phyloP scores from a whole-genome alignment of 371 early-diverging fungal genomes.

The Rhizomucor miehei region DNA sequence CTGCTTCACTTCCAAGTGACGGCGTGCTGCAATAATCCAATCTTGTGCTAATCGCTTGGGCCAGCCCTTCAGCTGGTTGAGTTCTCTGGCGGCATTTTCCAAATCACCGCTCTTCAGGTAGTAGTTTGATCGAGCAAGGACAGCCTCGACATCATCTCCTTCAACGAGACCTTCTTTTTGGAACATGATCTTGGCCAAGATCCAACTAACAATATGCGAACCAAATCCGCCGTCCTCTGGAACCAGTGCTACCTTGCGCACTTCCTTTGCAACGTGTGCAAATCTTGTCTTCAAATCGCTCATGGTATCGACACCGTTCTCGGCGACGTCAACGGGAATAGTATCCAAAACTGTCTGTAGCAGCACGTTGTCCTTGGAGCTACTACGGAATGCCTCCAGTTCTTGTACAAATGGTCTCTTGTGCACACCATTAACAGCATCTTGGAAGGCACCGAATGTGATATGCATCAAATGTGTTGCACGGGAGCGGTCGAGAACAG shows the following conservation, averaged over 20 bases:
- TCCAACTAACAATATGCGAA: slow-evolving; percentile 68
- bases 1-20: slow-evolving; percentile 83
- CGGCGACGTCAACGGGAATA: slow-evolving; percentile 54
- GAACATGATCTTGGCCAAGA: slow-evolving; percentile 74
- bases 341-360: slow-evolving; percentile 56
- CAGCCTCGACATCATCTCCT: slow-evolving; percentile 82
- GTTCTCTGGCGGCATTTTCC: slow-evolving; percentile 82
- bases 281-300: slow-evolving; percentile 74
- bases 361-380: slow-evolving; percentile 48
- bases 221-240: slow-evolving; percentile 85
- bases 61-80: slow-evolving; percentile 93
- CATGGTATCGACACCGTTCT: slow-evolving; percentile 64
- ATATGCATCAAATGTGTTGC: slow-evolving; percentile 48
- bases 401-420: slow-evolving; percentile 66
- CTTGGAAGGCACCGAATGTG: slow-evolving; percentile 48
- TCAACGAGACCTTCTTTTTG: slow-evolving; percentile 79
- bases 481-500: slow-evolving; percentile 44
- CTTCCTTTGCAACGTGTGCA: slow-evolving; percentile 56
- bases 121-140: slow-evolving; percentile 74
- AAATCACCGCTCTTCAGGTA: slow-evolving; percentile 73
- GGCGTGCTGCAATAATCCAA: slow-evolving; percentile 81
- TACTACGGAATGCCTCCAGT: slow-evolving; percentile 57
- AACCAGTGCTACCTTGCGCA: slow-evolving; percentile 77
- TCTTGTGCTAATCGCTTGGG: slow-evolving; percentile 79
- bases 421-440: slow-evolving; percentile 28